These are phyloP conservation scores for Arabidopsis lyrata DNA, from an alignment of 441 rosid genomes.

Conservation along the genomic window DNA sequence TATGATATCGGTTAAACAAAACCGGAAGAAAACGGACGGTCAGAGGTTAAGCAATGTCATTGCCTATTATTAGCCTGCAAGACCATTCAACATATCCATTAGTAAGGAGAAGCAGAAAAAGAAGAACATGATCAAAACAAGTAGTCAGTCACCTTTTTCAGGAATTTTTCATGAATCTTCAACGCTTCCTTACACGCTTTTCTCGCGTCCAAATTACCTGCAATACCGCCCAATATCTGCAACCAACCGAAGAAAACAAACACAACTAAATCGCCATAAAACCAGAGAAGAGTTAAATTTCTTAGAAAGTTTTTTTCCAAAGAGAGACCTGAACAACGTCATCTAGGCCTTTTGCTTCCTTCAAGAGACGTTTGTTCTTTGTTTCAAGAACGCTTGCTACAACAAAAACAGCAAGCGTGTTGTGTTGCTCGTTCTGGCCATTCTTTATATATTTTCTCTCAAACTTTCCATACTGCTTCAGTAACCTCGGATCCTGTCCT, in stretches of 20 bases:
- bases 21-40: slow-evolving; percentile 26
- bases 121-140: not conserved
- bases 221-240: slow-evolving; percentile 78
- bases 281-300: not conserved
- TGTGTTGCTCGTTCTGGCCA: slow-evolving; percentile 56
- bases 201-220: slow-evolving; percentile 79
- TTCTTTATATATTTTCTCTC: slow-evolving; percentile 64
- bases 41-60: slow-evolving; percentile 19
- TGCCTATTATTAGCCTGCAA: slow-evolving; percentile 42
- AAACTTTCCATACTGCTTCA: slow-evolving; percentile 84
- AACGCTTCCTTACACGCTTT: slow-evolving; percentile 80
- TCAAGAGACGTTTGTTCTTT: slow-evolving; percentile 79
- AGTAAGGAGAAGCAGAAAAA: not conserved
- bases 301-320: not conserved
- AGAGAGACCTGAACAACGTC: slow-evolving; percentile 79
- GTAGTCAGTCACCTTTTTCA: slow-evolving; percentile 55
- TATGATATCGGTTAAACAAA: slow-evolving; percentile 11
- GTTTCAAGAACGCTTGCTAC: slow-evolving; percentile 89
- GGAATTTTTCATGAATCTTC: slow-evolving; percentile 81
- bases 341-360: slow-evolving; percentile 87
- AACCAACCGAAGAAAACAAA: not conserved
- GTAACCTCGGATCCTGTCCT: slow-evolving; percentile 52
- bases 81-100: slow-evolving; percentile 27
- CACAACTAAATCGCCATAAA: not conserved
- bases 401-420: slow-evolving; percentile 77